Base-by-base conservation (phyloP, 164 flowering plant species). In the Liriodendron chinense region DNA sequence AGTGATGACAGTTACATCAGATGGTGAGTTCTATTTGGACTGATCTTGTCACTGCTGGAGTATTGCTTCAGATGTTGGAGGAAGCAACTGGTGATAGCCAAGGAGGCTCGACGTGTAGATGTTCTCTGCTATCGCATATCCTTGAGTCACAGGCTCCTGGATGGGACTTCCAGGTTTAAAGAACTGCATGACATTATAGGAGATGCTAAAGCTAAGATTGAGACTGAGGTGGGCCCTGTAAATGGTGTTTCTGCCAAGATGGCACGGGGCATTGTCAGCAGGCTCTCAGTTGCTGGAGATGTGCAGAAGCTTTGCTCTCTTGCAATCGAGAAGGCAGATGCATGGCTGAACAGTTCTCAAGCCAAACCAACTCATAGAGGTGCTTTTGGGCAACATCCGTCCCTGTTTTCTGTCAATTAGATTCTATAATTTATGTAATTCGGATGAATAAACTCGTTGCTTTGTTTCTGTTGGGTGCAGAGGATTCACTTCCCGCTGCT, bases 61-160 rank as follows among this genome's bases (percentile, higher is more conserved):
- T 59, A 34, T 75, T 74, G 59, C 62, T 73, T 66, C 88, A 96
- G 99, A 77, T 87, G 81, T 78, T 93, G 96, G 99, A 94, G 85
- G 90, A 92, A 92, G 87, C 99, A 96, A 76, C 85, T 96, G 74
- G 72, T 71, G 69, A 78, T 90, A 63, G 98, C 98, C 43, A 96
- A 89, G 83, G 98, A 93, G 80, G 98, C 99, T 64, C 93, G 98
- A 1, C 91, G 98, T 65, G 88, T 92, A 20, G 99, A 96, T 82
- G 85, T 87, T 48, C 93, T 96, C 34, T 93, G 98, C 78, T 80
- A 91, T 74, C 83, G 99, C 78, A 92, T 94, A 86, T 90, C 84
- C 75, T 81, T 96, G 87, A 90, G 99, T 83, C 87, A 85, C 79
- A 85, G 93, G 84, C 96, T 96, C 47, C 83, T 96, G 68, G 90